These are phyloP conservation scores for Cyclotella baltica DNA, from an alignment of 108 stramenopile genomes.

Conservation along the genomic window DNA sequence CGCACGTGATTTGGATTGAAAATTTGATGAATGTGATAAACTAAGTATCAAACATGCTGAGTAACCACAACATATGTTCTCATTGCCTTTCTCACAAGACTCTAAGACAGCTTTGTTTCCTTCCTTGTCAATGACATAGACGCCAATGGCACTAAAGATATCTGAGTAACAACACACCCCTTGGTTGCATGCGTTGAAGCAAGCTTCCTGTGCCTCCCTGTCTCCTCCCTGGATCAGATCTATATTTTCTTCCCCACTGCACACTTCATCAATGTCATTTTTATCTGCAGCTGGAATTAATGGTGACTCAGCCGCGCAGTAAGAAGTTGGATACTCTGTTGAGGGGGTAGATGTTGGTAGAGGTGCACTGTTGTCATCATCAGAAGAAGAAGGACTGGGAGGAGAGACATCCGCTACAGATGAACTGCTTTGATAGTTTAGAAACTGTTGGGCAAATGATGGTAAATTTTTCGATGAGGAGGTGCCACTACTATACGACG, in stretches of 20 bases:
- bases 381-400: no score
- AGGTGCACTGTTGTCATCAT: no score
- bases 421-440: no score
- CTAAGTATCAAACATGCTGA: conserved; percentile 1
- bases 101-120: background rate
- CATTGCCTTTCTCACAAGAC: background rate
- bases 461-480: no score
- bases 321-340: no score
- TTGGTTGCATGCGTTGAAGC: background rate
- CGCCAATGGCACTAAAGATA: background rate
- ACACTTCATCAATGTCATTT: background rate
- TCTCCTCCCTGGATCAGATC: background rate
- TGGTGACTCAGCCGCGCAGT: no score
- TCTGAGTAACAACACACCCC: background rate
- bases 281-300: background rate
- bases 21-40: background rate
- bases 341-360: no score
- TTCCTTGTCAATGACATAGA: background rate
- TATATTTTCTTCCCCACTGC: background rate
- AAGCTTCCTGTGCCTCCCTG: background rate
- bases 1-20: background rate
- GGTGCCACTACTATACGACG: no score
- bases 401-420: no score
- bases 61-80: background rate
- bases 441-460: no score